Evolutionary conservation across 192 early-diverging fungal genomes (phyloP), one percentile per base, ranked within the genome.

Genomic region (Tieghemiomyces parasiticus): DNA sequence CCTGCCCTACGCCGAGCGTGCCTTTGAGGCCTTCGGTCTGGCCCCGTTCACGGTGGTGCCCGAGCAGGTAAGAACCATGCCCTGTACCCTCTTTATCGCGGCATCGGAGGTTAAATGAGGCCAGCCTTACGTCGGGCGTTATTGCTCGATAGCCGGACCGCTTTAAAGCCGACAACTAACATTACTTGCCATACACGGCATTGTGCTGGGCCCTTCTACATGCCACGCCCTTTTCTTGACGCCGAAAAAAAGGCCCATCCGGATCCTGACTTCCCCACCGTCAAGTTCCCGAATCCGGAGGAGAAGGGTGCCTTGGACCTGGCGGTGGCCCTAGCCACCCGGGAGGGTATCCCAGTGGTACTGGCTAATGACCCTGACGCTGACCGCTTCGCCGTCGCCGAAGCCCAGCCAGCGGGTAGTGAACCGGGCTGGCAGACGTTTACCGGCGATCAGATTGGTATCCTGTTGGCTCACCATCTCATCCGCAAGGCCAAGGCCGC

Each of bases 291-390:
- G 30, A 89, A 90, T 61, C 84, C 86, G 10, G 93, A 96, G 62
- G 93, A 96, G 67, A 85, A 83, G 65, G 92, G 92, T 60, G 85
- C 87, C 3, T 75, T 88, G 74, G 77, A 77, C 14, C 61, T 87
- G 64, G 87, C 90, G 29, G 85, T 86, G 58, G 67, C 74, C 20
- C 67, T 79, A 46, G 90, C 90, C 1, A 77, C 85, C 44, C 60
- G 62, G 25, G 61, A 66, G 44, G 74, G 74, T 32, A 65, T 74
- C 22, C 61, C 58, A 13, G 64, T 94, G 20, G 86, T 96, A 9
- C 68, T 96, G 35, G 92, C 92, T 19, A 96, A 96, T 67, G 93
- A 96, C 65, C 93, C 93, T 0, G 93, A 96, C 68, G 89, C 89
- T 20, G 93, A 96, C 70, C 80, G 93, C 33, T 81, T 96, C 59